Evolutionary conservation across 805 yeast species (phyloP).

Genomic region (Starmerella roubikii): DNA sequence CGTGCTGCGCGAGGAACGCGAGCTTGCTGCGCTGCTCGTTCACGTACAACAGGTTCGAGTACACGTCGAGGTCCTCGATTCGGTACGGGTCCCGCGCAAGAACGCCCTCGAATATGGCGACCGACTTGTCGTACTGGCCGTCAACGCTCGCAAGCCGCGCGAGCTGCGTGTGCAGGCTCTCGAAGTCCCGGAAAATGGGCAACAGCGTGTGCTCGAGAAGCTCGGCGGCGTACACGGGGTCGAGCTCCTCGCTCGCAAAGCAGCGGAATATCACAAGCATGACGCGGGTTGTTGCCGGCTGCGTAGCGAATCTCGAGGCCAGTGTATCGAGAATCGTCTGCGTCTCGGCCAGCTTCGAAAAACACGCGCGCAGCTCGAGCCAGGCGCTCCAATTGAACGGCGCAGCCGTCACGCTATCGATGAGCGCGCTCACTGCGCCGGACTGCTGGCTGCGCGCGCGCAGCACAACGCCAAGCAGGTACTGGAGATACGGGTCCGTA

Average conservation of each 20-base stretch:
- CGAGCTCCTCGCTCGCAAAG: conserved; percentile 60
- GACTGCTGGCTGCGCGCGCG: conserved; percentile 46
- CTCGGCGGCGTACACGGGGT: conserved; percentile 18
- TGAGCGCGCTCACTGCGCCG: conserved; percentile 47
- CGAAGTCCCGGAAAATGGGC: conserved; percentile 53
- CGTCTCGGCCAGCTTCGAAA: conserved; percentile 26
- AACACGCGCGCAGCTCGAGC: conserved; percentile 58
- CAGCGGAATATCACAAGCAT: conserved; percentile 50
- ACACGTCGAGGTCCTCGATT: conserved; percentile 80
- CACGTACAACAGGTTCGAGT: conserved; percentile 88
- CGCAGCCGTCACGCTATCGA: conserved; percentile 47
- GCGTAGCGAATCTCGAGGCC: not conserved
- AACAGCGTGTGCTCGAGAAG: conserved; percentile 27
- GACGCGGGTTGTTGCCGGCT: conserved; percentile 13
- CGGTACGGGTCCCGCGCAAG: conserved; percentile 66
- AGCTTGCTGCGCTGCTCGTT: conserved; percentile 79
- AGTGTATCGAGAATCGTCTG: conserved; percentile 1
- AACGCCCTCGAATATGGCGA: conserved; percentile 61
- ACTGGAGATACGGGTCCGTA: conserved; percentile 44
- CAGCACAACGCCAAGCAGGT: conserved; percentile 56
- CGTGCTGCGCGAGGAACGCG: conserved; percentile 74
- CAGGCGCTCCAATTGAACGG: conserved; percentile 93
- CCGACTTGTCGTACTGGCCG: conserved; percentile 75
- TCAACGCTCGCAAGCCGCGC: conserved; percentile 73
- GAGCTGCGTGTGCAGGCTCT: conserved; percentile 63